These are phyloP conservation scores for Nothophaeocryptopus gaeumannii DNA, from an alignment of 2,329 filamentous ascomycete species.

Conservation along the genomic window DNA sequence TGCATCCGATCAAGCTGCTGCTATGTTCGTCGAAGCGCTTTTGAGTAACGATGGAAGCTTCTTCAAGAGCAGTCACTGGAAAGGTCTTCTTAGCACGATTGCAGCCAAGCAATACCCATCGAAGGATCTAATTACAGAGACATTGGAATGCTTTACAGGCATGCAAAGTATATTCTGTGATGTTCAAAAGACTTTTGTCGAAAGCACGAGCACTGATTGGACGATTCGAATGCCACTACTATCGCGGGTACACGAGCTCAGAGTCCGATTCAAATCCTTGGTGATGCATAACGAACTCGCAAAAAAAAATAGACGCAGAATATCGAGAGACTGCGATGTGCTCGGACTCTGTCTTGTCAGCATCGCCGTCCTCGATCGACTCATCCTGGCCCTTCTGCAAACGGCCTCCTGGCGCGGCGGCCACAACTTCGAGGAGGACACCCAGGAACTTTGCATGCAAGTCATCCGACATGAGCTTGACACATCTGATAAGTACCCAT, in stretches of 20 bases:
- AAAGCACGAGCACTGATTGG: conserved; percentile 4
- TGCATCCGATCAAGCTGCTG: conserved; percentile 7
- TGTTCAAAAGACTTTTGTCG: background rate
- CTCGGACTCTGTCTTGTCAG: conserved; percentile 15
- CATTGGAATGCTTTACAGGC: conserved; percentile 10
- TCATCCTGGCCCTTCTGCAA: conserved; percentile 12
- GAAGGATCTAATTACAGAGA: conserved; percentile 8
- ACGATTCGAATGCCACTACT: conserved; percentile 4
- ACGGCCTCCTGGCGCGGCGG: conserved; percentile 3
- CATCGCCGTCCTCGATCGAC: conserved; percentile 14
- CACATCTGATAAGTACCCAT: conserved; percentile 9
- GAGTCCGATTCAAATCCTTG: conserved; percentile 9
- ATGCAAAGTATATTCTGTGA: conserved; percentile 11
- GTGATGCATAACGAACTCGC: conserved; percentile 9
- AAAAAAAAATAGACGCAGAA: conserved; percentile 6
- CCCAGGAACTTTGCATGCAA: conserved; percentile 13
- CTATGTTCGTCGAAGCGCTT: conserved; percentile 18
- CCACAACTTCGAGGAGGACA: conserved; percentile 13
- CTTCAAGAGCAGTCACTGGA: conserved; percentile 16
- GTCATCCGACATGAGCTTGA: conserved; percentile 14
- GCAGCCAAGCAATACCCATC: conserved; percentile 9
- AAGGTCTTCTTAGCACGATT: conserved; percentile 9
- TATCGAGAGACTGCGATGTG: conserved; percentile 11
- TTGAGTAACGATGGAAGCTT: conserved; percentile 13
- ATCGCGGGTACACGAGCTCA: conserved; percentile 11